Base-by-base conservation (phyloP, 768 basidiomycete genomes). In the Termitomyces sp. region DNA sequence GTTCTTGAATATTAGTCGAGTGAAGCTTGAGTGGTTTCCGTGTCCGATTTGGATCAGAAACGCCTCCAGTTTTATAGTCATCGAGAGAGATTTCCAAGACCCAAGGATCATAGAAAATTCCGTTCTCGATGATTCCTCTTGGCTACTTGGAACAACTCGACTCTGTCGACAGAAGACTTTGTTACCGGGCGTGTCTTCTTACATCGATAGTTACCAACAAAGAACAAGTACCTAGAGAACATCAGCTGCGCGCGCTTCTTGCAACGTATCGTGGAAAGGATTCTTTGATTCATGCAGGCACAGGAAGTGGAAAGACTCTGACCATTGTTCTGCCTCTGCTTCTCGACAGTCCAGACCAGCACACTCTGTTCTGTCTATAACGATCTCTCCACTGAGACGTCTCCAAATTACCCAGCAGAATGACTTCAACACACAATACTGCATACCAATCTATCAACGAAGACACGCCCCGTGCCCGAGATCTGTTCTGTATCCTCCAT, bases 231-330 rank as follows among this genome's bases (percentile, higher is more conserved):
- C 68, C 66, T 11, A 57, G 64, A 20, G 56, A 62, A 46, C 59
- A 64, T 53, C 67, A 68, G 39, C 60, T 71, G 1, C 18, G 54
- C 23, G 57, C 57, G 11, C 44, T 51, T 35, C 51, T 69, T 3
- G 64, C 62, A 3, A 57, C 61, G 2, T 36, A 15, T 2, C 54
- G 61, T n/a, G 56, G 62, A 0, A 33, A 45, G 6, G 61, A 70
- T 38, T 61, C 55, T 10, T 18, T 68, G 15, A 46, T 68, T 23
- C 31, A 57, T 31, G 62, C 67, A 5, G 65, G 68, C 1, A 68
- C 64, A 11, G 65, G 66, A 7, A 63, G 61, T 33, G 66, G 67
- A 5, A 70, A 72, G 56, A 70, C 66, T 9, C 49, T 72, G 1
- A 60, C 63, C 3, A 65, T 64, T 12, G 64, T 63, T 11, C 53